Evolutionary conservation across 2,329 filamentous ascomycete genomes (phyloP).

Genomic region (Cercospora nicotianae): DNA sequence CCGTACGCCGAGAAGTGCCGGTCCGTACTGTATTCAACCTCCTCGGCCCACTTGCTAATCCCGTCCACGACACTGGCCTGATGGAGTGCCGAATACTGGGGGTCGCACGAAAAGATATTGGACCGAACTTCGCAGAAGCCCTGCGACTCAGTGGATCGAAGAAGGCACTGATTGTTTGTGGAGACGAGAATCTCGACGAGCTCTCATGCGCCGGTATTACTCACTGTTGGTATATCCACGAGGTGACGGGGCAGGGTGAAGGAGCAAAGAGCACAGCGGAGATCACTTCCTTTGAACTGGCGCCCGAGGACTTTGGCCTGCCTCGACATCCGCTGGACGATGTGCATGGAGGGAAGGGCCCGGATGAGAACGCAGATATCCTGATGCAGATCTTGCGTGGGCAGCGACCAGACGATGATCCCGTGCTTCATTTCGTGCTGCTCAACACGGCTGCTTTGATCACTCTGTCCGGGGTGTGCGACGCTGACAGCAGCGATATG

Average conservation of each 20-base stretch:
- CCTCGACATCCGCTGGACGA: slow-evolving; percentile 68
- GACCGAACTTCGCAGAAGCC: slow-evolving; percentile 18
- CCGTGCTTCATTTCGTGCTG: slow-evolving; percentile 88
- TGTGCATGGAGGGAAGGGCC: slow-evolving; percentile 82
- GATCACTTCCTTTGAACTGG: slow-evolving; percentile 74
- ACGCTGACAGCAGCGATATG: slow-evolving; percentile 77
- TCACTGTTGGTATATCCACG: slow-evolving; percentile 71
- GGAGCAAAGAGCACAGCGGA: slow-evolving; percentile 51
- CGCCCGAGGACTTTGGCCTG: slow-evolving; percentile 85
- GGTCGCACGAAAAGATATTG: slow-evolving; percentile 63
- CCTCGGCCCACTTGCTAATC: slow-evolving; percentile 87
- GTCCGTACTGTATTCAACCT: slow-evolving; percentile 98
- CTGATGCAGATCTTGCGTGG: slow-evolving; percentile 73
- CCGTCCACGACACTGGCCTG: slow-evolving; percentile 66
- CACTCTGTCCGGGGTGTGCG: slow-evolving; percentile 81
- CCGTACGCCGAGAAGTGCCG: slow-evolving; percentile 81
- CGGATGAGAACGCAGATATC: slow-evolving; percentile 83
- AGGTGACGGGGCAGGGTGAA: slow-evolving; percentile 41
- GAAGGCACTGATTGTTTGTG: slow-evolving; percentile 90
- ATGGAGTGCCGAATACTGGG: slow-evolving; percentile 93
- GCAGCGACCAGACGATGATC: slow-evolving; percentile 71
- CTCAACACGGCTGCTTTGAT: slow-evolving; percentile 90
- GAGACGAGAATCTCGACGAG: slow-evolving; percentile 92
- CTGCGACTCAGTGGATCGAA: slow-evolving; percentile 59
- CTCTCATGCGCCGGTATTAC: slow-evolving; percentile 87